Evolutionary conservation across 169 alveolate species (phyloP).

Genomic region (Perkinsus olseni): DNA sequence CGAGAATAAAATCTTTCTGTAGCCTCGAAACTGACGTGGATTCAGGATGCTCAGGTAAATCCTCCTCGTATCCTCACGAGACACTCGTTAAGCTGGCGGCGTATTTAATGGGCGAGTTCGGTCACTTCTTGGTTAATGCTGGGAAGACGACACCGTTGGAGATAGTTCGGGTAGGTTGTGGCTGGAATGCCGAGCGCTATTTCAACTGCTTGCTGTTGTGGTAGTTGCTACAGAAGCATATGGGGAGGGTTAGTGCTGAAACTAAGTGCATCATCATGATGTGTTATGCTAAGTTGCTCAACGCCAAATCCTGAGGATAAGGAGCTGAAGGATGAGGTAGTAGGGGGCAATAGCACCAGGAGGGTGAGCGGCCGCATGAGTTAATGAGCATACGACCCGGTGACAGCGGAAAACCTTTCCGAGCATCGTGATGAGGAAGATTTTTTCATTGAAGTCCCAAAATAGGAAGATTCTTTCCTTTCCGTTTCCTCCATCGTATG

Average conservation of each 20-base stretch:
- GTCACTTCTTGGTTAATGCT: slow-evolving; percentile 17
- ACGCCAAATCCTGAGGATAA: not conserved
- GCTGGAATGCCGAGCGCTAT: not conserved
- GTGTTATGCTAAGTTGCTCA: not conserved
- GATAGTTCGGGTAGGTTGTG: not conserved
- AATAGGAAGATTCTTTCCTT: too few species aligned
- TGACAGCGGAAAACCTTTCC: too few species aligned
- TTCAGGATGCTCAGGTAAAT: not conserved
- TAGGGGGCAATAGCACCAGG: too few species aligned
- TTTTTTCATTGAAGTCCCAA: too few species aligned
- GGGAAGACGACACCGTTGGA: not conserved
- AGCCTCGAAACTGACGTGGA: not conserved
- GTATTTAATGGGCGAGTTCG: slow-evolving; percentile 64
- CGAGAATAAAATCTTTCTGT: not conserved
- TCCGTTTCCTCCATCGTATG: too few species aligned
- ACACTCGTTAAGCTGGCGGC: slow-evolving; percentile 65
- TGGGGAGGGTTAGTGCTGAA: not conserved
- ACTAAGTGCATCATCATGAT: not conserved
- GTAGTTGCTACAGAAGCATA: not conserved
- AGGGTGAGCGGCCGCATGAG: too few species aligned
- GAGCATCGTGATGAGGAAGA: too few species aligned
- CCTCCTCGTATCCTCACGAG: slow-evolving; percentile 54
- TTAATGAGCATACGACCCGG: too few species aligned
- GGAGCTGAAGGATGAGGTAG: not conserved
- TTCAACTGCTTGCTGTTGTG: not conserved